Evolutionary conservation across 805 yeast genomes (phyloP), one percentile per base, ranked within the genome.

Genomic region (Yarrowia yakushimensis): DNA sequence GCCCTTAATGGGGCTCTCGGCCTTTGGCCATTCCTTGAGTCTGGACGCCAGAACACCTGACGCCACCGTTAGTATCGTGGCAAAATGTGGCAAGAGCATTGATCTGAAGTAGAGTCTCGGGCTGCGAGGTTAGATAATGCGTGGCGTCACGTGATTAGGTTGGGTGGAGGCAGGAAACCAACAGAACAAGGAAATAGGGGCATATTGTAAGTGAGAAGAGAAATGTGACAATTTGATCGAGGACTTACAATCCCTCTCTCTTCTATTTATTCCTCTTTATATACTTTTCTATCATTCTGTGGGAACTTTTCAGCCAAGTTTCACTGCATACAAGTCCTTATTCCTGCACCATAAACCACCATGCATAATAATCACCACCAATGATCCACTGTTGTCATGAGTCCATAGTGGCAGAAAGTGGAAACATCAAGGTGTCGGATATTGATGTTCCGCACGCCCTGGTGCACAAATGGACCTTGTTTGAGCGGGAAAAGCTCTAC

Each of bases 381-480:
- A 52, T 52, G 59, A 52, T 52, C 31, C 59, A 52, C 43, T 52
- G 59, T 36, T 52, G 59, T 11, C 34, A 36, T 36, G 59, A 52
- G 13, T 52, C 59, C 11, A 52, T 52, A 52, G 59, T 52, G 42
- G 43, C 31, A 3, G 43, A 52, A 25, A 52, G 59, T 20, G 59
- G 59, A 17, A 52, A 43, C 43, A 52, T 43, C n/a, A 52, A 33
- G 13, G 33, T 52, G 9, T 52, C 59, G 15, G 59, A 52, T 17
- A 36, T 52, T 20, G 25, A 27, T 5, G 59, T 52, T 2, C 59
- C 59, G 17, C 59, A 52, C 18, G 34, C 61, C 4, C 48, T 55
- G 22, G 61, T 48, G 5, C 61, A 55, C n/a, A 28, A 20, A 28
- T 52, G 59, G 61, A 41, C 46, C 22, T 48, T 28, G 11, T 55